A percentile compares a stretch with the other conserved stretches of the same genome.
Evolutionary conservation across 495 filamentous ascomycete species (phyloP).

Genomic region (Trichoderma virens): DNA sequence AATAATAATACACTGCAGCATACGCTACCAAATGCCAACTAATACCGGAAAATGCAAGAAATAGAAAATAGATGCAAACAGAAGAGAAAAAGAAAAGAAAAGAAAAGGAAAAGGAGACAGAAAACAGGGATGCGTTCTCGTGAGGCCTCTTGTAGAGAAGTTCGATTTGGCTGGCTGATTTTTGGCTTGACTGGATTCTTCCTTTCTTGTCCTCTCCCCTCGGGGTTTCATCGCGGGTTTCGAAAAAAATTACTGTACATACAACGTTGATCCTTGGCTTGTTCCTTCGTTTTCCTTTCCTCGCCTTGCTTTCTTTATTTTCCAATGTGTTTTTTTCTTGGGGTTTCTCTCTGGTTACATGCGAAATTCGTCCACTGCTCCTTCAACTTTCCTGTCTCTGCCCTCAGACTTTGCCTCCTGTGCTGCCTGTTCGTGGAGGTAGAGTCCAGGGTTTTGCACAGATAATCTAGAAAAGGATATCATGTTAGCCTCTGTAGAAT

Average conservation of each 20-base stretch:
- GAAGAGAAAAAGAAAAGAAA: background rate
- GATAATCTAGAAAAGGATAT: conserved; percentile 30
- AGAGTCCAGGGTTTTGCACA: conserved; percentile 47
- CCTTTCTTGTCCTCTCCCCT: background rate
- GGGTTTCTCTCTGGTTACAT: background rate
- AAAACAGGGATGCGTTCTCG: background rate
- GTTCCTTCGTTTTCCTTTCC: background rate
- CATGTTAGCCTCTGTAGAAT: conserved; percentile 4
- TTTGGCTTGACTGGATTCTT: background rate
- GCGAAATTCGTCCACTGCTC: background rate
- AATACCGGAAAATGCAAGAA: background rate
- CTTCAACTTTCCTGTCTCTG: background rate
- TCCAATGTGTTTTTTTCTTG: background rate
- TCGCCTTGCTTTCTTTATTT: background rate
- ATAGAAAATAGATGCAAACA: background rate
- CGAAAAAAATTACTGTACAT: background rate
- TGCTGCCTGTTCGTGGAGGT: conserved; percentile 26
- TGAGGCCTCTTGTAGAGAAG: background rate
- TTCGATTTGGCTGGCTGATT: background rate
- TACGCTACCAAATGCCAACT: background rate
- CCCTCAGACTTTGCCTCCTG: background rate
- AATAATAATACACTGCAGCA: background rate
- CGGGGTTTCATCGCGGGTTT: background rate
- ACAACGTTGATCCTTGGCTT: background rate
- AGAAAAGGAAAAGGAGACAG: background rate